Evolutionary conservation across 2,329 filamentous ascomycete genomes (phyloP).

Genomic region (Rugonectria rugulosa): DNA sequence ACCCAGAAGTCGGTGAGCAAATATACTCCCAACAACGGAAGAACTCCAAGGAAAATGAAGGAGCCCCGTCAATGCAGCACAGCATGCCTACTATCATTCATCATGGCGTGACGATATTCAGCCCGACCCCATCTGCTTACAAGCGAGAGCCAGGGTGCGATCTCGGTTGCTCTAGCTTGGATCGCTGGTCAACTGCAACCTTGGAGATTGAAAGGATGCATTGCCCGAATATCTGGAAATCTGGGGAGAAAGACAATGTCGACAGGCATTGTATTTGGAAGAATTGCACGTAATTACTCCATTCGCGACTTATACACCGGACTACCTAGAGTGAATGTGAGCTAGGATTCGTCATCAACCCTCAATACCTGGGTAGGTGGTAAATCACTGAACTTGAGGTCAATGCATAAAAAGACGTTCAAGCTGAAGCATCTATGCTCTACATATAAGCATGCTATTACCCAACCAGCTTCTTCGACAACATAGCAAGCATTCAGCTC

Average conservation of each 20-base stretch:
- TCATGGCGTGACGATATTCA: slow-evolving; percentile 8
- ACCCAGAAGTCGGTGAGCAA: slow-evolving; percentile 3
- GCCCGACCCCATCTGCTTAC: neutral
- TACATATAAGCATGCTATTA: too few relatives aligned
- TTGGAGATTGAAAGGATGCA: neutral
- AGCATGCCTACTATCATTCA: neutral
- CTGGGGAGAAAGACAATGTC: neutral
- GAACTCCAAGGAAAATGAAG: neutral
- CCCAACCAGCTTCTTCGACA: too few relatives aligned
- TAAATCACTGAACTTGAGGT: too few relatives aligned
- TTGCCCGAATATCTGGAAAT: neutral
- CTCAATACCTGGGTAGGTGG: too few relatives aligned
- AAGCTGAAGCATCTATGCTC: too few relatives aligned
- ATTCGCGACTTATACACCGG: too few relatives aligned
- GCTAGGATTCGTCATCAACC: too few relatives aligned
- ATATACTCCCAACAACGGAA: neutral
- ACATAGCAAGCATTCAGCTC: too few relatives aligned
- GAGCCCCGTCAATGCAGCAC: neutral
- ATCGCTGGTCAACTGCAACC: neutral
- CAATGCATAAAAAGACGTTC: too few relatives aligned
- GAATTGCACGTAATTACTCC: too few relatives aligned
- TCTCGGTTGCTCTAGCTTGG: neutral
- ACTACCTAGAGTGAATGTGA: too few relatives aligned
- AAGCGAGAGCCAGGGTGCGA: neutral
- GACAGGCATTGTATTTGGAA: too few relatives aligned